Evolutionary conservation across 2,329 filamentous ascomycete species (phyloP), one percentile per base, ranked within the genome.

Genomic region (Trichoderma simmonsii): DNA sequence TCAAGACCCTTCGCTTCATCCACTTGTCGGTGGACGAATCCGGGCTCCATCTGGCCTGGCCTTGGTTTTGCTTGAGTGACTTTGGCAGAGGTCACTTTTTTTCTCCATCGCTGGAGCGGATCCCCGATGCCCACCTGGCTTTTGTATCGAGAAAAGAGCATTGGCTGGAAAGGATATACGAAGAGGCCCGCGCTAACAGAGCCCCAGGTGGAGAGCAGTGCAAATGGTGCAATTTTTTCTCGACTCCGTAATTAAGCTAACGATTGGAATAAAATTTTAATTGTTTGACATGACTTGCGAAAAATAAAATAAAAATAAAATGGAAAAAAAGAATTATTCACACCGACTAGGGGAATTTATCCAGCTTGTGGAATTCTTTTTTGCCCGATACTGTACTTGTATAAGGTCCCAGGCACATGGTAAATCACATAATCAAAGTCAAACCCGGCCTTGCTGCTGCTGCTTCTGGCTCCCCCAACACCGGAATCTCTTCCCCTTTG

Each of bases 11-110:
- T 65, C 21, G 26, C 48, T 48, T 28, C 51, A 61, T 61, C 66
- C 66, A 69, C 66, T 36, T 21, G 56, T 69, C 66, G 57, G 66
- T 69, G 34, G 57, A 62, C 66, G n/a, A 61, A 69, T 69, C n/a
- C 39, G 57, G 66, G 21, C 57, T 5, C 30, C 15, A 26, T 43
- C 9, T 15, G 39, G n/a, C 62, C 6, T 11, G 5, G 21, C 62
- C 18, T 51, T 28, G 39, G 61, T 39, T 39, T 32, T 21, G 24
- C 18, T 21, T 59, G 56, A 48, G 48, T 66, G 32, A 34, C 32
- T 24, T 36, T 69, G 56, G 11, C 30, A 34, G n/a, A 60, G 12
- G 26, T 32, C 57, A 54, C 48, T 54, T 24, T 54, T 51, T 39
- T 32, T 48, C 43, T 43, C 48, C 30, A n/a, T 60, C 26, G 32